Evolutionary conservation across 768 basidiomycete genomes (phyloP).

Genomic region (Leccinum obscurum): DNA sequence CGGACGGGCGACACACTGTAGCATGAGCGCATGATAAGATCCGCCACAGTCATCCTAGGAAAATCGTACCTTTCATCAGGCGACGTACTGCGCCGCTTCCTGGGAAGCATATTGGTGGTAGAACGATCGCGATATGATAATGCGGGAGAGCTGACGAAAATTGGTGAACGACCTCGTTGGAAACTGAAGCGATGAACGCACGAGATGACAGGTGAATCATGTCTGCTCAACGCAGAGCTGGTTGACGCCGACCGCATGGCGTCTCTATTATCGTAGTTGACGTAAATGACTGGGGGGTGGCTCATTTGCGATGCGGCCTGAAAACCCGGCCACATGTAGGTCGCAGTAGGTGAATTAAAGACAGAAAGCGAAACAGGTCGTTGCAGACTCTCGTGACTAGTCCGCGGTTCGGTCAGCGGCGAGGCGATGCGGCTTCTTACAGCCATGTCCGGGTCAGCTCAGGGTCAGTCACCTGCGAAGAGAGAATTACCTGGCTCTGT

Average conservation of each 20-base stretch:
- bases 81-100: conserved; percentile 35
- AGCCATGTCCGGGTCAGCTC: conserved; percentile 21
- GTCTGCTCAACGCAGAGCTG: conserved; percentile 30
- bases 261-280: conserved; percentile 35
- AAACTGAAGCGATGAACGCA: conserved; percentile 26
- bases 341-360: conserved; percentile 45
- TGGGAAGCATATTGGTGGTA: conserved; percentile 32
- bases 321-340: conserved; percentile 50
- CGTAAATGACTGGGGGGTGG: conserved; percentile 41
- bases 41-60: neutral
- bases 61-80: conserved; percentile 27
- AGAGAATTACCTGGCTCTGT: conserved; percentile 28
- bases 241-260: conserved; percentile 34
- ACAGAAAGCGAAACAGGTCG: conserved; percentile 40
- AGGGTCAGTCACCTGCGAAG: conserved; percentile 7
- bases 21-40: conserved; percentile 14
- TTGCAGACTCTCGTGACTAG: conserved; percentile 27
- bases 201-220: conserved; percentile 32
- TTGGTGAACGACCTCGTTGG: conserved; percentile 16
- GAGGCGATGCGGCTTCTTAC: conserved; percentile 24
- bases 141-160: conserved; percentile 29
- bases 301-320: conserved; percentile 45
- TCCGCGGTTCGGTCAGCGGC: conserved; percentile 20
- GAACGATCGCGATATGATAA: conserved; percentile 28
- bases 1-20: conserved; percentile 18